Conservation (phyloP, 2,329 filamentous ascomycete species). For the Diaporthe sp. region DNA sequence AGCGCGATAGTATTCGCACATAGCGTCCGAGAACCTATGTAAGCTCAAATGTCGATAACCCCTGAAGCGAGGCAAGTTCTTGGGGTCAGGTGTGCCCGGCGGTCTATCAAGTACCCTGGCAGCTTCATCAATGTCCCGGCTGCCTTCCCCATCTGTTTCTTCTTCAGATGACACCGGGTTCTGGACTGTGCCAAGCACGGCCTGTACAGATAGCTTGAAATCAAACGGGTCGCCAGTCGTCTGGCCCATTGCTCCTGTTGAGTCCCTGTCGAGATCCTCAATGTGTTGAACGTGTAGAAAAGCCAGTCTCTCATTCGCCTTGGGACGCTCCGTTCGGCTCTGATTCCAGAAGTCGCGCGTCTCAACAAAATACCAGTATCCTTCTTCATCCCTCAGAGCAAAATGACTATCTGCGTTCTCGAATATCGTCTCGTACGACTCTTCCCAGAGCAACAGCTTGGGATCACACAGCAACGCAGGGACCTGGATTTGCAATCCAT, state of each 20-base stretch:
- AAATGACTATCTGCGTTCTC: not conserved
- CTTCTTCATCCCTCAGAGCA: not conserved
- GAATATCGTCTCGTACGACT: not conserved
- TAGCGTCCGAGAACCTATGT: conserved; percentile 5
- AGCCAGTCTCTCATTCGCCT: not conserved
- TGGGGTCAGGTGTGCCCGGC: not conserved
- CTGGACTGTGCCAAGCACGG: not conserved
- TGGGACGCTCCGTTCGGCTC: not conserved
- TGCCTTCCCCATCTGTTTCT: not conserved
- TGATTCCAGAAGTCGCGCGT: conserved; percentile 2
- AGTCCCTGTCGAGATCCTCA: not conserved
- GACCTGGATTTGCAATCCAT: conserved; percentile 6
- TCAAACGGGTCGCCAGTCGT: not conserved
- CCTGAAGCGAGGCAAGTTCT: not conserved
- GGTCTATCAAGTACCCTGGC: not conserved
- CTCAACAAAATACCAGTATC: conserved; percentile 1
- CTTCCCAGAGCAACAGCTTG: conserved; percentile 4
- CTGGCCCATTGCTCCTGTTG: not conserved
- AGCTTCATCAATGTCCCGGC: not conserved
- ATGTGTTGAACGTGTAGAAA: not conserved
- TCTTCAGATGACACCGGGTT: not conserved
- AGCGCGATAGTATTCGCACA: not conserved
- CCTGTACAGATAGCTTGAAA: not conserved
- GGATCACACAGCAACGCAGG: conserved; percentile 1
- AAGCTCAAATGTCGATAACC: conserved; percentile 12